Evolutionary conservation across 2,329 filamentous ascomycete species (phyloP), one percentile per base, ranked within the genome.

Genomic region (Aspergillus novofumigatus): DNA sequence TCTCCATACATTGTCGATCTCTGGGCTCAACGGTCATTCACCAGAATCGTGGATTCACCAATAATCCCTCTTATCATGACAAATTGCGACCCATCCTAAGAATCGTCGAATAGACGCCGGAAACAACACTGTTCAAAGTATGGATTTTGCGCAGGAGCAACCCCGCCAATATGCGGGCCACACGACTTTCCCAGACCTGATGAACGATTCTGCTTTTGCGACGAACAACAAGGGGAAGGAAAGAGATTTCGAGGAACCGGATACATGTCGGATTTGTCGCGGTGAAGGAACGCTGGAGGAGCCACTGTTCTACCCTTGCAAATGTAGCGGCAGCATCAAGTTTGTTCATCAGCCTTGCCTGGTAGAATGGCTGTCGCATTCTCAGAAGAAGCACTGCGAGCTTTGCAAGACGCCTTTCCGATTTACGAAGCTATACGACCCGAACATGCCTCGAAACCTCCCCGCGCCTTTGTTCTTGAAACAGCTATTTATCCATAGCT

Each of bases 371-470:
- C 82, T 99, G 23, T 93, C 92, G 51, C 95, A 99, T 75, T 97
- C 94, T 1, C 92, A 99, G 73, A 99, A 99, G 84, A 97, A 97
- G 75, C 90, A 99, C 80, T 99, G 95, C 81, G 94, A 99, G 79
- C 86, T 99, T 38, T 99, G 94, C 86, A 99, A 99, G 79, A 99
- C 94, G 2, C 88, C 92, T 0, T 99, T 97, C 71, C 90, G 92
- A 59, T 99, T 99, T 79, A 99, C 94, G 53, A 99, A 99, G 76
- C 84, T 99, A 42, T 99, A 99, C 78, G 87, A 92, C 60, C 91
- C 92, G 3, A 85, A 92, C 69, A 99, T 99, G 94, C 95, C 94
- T 1, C 84, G 85, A 61, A 86, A 84, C 11, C 82, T 99, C 14
- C 94, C 95, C 0, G 82, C 87, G 44, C 83, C 88, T 50, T 81